These are phyloP conservation scores for Stephanodiscus triporus DNA, from an alignment of 108 stramenopile genomes.

Conservation along the genomic window DNA sequence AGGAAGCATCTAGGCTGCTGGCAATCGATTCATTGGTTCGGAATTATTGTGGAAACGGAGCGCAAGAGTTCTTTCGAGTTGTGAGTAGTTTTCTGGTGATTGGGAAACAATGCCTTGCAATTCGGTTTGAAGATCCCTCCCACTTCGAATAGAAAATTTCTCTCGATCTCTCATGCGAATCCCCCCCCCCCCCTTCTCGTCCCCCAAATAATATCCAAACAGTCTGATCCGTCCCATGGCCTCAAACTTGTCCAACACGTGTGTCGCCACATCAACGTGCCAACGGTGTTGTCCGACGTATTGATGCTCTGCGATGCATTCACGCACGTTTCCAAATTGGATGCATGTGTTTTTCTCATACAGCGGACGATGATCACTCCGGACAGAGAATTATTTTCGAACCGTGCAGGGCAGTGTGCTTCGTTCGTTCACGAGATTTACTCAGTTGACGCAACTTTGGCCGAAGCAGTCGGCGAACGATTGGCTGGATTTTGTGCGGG, in stretches of 20 bases:
- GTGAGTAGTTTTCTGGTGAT: not conserved
- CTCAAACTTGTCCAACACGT: constrained; percentile 68
- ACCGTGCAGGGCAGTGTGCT: constrained; percentile 42
- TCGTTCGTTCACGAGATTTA: constrained; percentile 31
- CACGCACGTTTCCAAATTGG: constrained; percentile 59
- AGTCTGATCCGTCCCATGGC: constrained; percentile 74
- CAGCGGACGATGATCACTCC: constrained; percentile 51
- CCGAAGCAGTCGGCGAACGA: constrained; percentile 38
- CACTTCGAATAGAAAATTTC: not conserved
- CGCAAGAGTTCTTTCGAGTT: constrained; percentile 80
- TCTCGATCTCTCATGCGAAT: not conserved
- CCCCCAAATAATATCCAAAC: constrained; percentile 20
- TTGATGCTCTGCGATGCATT: constrained; percentile 80
- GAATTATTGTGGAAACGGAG: constrained; percentile 81
- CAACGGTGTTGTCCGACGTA: constrained; percentile 58
- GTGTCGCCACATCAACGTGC: constrained; percentile 55
- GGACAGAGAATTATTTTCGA: not conserved
- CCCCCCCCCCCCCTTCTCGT: not conserved
- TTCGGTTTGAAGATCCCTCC: not conserved
- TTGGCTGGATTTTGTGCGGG: constrained; percentile 35
- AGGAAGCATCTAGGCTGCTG: constrained; percentile 77
- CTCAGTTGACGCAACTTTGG: constrained; percentile 25
- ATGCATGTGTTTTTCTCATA: constrained; percentile 60
- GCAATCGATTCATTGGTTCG: constrained; percentile 73
- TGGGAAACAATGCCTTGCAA: not conserved